Conservation (phyloP, 495 filamentous ascomycete species). For the Viridothelium virens region DNA sequence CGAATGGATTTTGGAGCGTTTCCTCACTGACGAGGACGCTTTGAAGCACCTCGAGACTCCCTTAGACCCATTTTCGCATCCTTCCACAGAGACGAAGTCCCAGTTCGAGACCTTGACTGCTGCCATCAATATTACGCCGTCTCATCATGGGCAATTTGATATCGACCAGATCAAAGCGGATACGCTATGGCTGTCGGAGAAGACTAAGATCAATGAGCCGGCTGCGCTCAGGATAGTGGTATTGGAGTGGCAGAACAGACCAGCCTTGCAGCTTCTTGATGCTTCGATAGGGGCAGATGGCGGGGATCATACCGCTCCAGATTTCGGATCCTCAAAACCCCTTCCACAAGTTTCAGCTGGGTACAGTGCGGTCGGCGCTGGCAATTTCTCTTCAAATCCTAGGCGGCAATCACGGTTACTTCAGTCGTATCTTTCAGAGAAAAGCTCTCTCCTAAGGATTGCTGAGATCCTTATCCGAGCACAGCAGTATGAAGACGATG, state of each 20-base stretch:
- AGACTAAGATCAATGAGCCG: constrained; percentile 69
- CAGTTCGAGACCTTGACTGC: constrained; percentile 83
- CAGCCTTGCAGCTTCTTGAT: constrained; percentile 54
- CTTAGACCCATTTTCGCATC: constrained; percentile 53
- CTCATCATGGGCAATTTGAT: constrained; percentile 58
- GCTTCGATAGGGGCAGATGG: constrained; percentile 62
- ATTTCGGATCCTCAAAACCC: constrained; percentile 45
- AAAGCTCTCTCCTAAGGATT: constrained; percentile 48
- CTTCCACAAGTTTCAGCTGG: constrained; percentile 35
- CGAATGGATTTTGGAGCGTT: constrained; percentile 43
- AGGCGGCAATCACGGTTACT: constrained; percentile 56
- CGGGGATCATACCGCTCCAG: constrained; percentile 54
- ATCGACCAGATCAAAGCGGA: constrained; percentile 79
- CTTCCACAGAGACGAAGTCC: constrained; percentile 51
- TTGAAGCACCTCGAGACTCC: constrained; percentile 57
- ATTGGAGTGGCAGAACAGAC: constrained; percentile 73
- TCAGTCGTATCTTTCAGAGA: constrained; percentile 61
- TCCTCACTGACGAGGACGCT: constrained; percentile 60
- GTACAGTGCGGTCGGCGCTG: constrained; percentile 21
- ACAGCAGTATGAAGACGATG: neutral
- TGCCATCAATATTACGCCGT: constrained; percentile 76
- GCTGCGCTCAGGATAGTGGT: constrained; percentile 71
- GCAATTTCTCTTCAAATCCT: constrained; percentile 49
- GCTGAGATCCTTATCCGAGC: constrained; percentile 32
- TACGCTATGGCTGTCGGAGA: constrained; percentile 73